A percentile compares a stretch with the other conserved stretches of the same genome.
Conservation (phyloP, 768 basidiomycete genomes). For the Russula ochroleuca region DNA sequence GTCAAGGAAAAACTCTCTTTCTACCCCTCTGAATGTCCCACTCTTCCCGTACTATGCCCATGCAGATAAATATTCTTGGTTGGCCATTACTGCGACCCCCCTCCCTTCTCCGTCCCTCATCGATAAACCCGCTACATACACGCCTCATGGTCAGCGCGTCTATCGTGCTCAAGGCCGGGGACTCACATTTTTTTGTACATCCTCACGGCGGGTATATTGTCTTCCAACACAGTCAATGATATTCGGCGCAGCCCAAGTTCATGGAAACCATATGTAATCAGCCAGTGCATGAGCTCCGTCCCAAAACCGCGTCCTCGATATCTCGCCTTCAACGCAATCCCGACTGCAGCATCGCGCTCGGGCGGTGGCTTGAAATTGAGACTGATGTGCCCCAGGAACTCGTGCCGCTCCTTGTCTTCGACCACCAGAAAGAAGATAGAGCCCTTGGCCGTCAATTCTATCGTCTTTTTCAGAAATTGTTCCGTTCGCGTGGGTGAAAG, state of each 20-base stretch:
- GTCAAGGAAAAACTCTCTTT: slow-evolving; percentile 2
- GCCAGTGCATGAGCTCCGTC: slow-evolving; percentile 39
- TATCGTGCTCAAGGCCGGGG: not conserved
- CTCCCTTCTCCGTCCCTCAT: slow-evolving; percentile 14
- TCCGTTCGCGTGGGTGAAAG: slow-evolving; percentile 18
- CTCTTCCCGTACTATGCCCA: slow-evolving; percentile 23
- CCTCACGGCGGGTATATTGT: slow-evolving; percentile 38
- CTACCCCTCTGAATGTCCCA: slow-evolving; percentile 20
- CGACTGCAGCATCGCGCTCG: slow-evolving; percentile 35
- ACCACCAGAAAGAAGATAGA: slow-evolving; percentile 32
- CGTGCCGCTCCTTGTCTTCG: slow-evolving; percentile 32
- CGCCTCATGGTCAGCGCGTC: slow-evolving; percentile 1
- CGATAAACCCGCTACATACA: slow-evolving; percentile 21
- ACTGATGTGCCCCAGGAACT: slow-evolving; percentile 36
- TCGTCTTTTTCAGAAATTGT: slow-evolving; percentile 12
- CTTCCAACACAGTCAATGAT: slow-evolving; percentile 39
- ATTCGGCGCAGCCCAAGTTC: slow-evolving; percentile 41
- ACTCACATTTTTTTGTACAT: slow-evolving; percentile 45
- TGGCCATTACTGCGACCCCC: not conserved
- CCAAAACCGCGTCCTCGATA: slow-evolving; percentile 44
- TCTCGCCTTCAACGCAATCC: slow-evolving; percentile 33
- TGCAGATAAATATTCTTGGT: slow-evolving; percentile 8
- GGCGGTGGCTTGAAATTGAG: slow-evolving; percentile 31
- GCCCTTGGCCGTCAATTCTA: slow-evolving; percentile 12
- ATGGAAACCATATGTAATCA: slow-evolving; percentile 41